phyloP scores from a whole-genome alignment of 768 basidiomycete genomes.

The Neoboletus brunneissimus region DNA sequence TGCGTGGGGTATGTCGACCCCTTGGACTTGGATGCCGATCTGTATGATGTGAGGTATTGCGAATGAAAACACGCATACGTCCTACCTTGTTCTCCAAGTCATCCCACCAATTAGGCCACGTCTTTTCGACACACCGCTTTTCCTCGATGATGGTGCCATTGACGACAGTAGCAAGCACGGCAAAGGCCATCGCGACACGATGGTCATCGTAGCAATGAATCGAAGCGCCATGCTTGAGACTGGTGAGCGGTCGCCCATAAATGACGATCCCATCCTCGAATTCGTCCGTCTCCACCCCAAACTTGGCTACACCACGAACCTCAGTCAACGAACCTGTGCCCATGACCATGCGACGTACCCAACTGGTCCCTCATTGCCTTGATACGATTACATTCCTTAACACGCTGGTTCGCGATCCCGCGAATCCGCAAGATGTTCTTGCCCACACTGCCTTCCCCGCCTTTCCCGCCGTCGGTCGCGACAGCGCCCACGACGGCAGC shows the following conservation, averaged over 20 bases:
- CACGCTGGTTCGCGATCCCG: slow-evolving; percentile 96
- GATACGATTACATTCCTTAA: slow-evolving; percentile 98
- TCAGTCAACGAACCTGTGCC: not conserved
- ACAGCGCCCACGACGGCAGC: slow-evolving; percentile 92
- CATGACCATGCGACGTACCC: slow-evolving; percentile 46
- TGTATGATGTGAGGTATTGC: slow-evolving; percentile 28
- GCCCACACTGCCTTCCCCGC: slow-evolving; percentile 29
- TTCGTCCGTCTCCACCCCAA: slow-evolving; percentile 90
- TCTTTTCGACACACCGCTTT: slow-evolving; percentile 98
- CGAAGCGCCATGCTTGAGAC: slow-evolving; percentile 66
- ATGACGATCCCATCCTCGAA: slow-evolving; percentile 91
- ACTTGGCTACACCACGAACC: slow-evolving; percentile 62
- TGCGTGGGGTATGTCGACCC: slow-evolving; percentile 64
- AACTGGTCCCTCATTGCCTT: slow-evolving; percentile 95
- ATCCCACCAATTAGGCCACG: slow-evolving; percentile 99
- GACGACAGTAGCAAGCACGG: slow-evolving; percentile 76
- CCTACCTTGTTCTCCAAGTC: slow-evolving; percentile 90
- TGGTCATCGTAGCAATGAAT: slow-evolving; percentile 98
- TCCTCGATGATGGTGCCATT: slow-evolving; percentile 84
- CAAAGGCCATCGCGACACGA: slow-evolving; percentile 98
- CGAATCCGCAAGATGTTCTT: slow-evolving; percentile 71
- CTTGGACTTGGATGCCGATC: slow-evolving; percentile 88
- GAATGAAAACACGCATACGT: not conserved
- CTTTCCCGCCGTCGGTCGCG: slow-evolving; percentile 52
- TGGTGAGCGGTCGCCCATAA: slow-evolving; percentile 65